Base-by-base conservation (phyloP, 1,284 basidiomycete genomes). In the Apiotrichum mycotoxinovorans region DNA sequence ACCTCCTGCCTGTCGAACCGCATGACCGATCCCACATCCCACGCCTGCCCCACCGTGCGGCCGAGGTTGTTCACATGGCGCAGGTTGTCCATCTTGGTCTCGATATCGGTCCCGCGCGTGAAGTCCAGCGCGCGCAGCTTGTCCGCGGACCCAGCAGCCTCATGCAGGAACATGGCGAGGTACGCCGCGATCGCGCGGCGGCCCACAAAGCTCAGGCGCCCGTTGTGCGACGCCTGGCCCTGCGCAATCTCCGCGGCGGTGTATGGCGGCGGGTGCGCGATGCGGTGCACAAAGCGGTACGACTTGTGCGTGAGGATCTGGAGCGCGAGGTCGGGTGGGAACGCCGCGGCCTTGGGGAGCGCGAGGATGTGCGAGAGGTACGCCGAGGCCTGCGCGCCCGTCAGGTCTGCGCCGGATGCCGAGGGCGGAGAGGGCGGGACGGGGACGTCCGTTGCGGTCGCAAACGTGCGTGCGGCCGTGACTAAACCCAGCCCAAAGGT, bases 251-350 rank as follows among this genome's bases (percentile, higher is more conserved):
- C 58, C 27, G 34, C 54, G 33, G 52, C 51, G 30, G 44, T 56
- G 51, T 57, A 56, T 3, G 57, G 57, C 45, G 56, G 60, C 22
- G 58, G 46, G 54, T 62, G 57, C 18, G 57, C 44, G 37, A 73
- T 56, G 25, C 66, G 61, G 48, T 75, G 72, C 18, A 66, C 66
- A 54, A 67, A 70, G 25, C 71, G 68, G 58, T 71, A 78, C 41
- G 69, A 72, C 69, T 77, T 77, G 61, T 78, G 76, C 9, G 75
- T 77, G 44, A 77, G 63, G 52, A 73, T 71, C 56, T 76, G 74
- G 26, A 78, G 67, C 10, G 75, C 70, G 35, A 76, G 68, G 27
- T 59, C 50, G 2, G 70, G 70, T n/a, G 74, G 65, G 64, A 78
- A 71, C 50, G 65, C 60, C 11, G 63, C 66, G 5, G 62, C 27